These are phyloP conservation scores for Glycyrrhiza uralensis DNA, from an alignment of 306 rosid genomes.

Conservation along the genomic window DNA sequence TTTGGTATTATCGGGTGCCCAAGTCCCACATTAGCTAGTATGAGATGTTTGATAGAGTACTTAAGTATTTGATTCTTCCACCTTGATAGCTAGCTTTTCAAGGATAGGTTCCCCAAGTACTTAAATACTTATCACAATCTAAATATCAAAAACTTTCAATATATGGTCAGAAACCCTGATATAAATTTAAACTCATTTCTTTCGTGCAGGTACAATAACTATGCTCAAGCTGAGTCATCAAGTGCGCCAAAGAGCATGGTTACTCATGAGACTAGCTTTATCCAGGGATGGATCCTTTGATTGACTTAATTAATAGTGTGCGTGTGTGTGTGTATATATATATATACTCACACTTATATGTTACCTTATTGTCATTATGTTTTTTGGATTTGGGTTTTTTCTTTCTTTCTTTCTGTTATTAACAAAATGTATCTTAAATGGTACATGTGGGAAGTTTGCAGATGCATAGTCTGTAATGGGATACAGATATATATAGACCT, in stretches of 20 bases:
- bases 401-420: too few relatives aligned
- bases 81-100: too few relatives aligned
- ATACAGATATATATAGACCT: neutral
- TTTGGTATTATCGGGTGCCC: too few relatives aligned
- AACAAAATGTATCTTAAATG: neutral
- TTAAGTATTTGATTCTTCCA: too few relatives aligned
- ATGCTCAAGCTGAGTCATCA: slow-evolving; percentile 55
- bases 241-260: slow-evolving; percentile 43
- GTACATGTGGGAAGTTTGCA: neutral
- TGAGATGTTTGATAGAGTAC: too few relatives aligned
- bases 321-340: too few relatives aligned
- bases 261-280: slow-evolving; percentile 67
- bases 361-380: neutral
- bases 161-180: neutral
- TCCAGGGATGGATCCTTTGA: slow-evolving; percentile 73
- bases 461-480: neutral
- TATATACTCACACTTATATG: neutral
- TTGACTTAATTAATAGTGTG: slow-evolving; percentile 22
- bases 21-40: too few relatives aligned
- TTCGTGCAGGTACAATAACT: slow-evolving; percentile 57
- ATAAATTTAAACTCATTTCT: neutral
- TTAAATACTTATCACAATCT: too few relatives aligned
- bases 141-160: neutral
- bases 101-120: too few relatives aligned
- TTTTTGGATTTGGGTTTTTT: neutral